A percentile compares a stretch with the other conserved stretches of the same genome.
Conservation (phyloP, 129 eudicot species). For the Tagetes patula region DNA sequence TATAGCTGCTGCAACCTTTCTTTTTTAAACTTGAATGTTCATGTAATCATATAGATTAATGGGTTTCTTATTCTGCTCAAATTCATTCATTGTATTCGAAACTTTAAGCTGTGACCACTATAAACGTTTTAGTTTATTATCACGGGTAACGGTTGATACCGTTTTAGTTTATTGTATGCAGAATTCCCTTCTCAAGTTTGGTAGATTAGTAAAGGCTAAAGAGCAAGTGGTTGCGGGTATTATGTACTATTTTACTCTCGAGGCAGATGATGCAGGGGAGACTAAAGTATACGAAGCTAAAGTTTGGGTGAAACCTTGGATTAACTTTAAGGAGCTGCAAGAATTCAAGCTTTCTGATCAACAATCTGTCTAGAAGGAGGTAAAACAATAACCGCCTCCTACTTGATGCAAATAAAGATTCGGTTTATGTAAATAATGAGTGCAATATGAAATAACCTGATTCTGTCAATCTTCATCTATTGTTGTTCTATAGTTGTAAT, state of each 20-base stretch:
- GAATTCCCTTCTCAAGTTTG: slow-evolving; percentile 45
- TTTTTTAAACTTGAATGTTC: not conserved
- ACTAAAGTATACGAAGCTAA: slow-evolving; percentile 45
- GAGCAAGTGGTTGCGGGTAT: slow-evolving; percentile 61
- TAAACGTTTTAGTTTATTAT: not conserved
- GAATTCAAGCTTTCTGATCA: slow-evolving; percentile 43
- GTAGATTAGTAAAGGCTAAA: slow-evolving; percentile 39
- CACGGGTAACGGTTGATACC: too few species aligned
- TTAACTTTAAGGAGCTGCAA: slow-evolving; percentile 48
- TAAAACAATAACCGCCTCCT: slow-evolving; percentile 9
- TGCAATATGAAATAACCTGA: not conserved
- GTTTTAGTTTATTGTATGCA: slow-evolving; percentile 6
- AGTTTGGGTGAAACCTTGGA: slow-evolving; percentile 65
- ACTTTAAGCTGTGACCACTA: not conserved
- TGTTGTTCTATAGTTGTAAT: not conserved
- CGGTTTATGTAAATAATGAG: slow-evolving; percentile 25
- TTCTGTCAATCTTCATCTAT: not conserved
- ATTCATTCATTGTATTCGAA: not conserved
- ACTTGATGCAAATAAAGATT: slow-evolving; percentile 1
- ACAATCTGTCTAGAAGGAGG: slow-evolving; percentile 5
- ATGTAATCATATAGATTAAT: not conserved
- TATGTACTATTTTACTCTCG: slow-evolving; percentile 48
- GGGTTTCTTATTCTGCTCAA: not conserved
- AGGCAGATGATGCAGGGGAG: slow-evolving; percentile 46
- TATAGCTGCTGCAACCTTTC: too few species aligned